Base-by-base conservation (phyloP, 345 rosid species). In the Leavenworthia alabamica region DNA sequence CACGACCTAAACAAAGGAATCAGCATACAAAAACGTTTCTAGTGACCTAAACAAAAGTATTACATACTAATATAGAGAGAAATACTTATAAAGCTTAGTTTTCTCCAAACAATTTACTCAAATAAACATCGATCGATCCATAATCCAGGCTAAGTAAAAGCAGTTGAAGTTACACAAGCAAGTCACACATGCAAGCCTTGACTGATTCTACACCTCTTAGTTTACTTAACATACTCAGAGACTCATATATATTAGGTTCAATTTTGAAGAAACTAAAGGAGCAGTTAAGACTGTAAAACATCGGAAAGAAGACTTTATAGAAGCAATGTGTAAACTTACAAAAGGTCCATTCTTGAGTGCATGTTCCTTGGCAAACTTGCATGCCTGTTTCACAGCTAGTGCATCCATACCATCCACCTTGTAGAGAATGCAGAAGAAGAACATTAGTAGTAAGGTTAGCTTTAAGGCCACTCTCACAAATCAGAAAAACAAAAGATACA, bases 341-440 rank as follows among this genome's bases (percentile, higher is more conserved):
- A 93, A 80, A 44, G 99, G 99, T 56, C 97, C 97, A 79, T 88
- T 89, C 83, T 87, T 89, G 69, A 87, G 75, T 5, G 80, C 95
- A 74, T 82, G 82, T 74, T 87, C 97, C 80, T 93, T 93, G 9
- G 99, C 97, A 64, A 87, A 89, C 73, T 77, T 82, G 82, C 99
- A 93, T 4, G 96, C 99, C 72, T 93, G 97, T 59, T 93, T 93
- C 72, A 93, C 99, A 62, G 97, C 97, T 55, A 93, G 61, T 24
- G 69, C 94, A 82, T 93, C 99, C 99, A 93, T 93, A 49, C 97
- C 99, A 71, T 93, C 99, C 53, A 93, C 97, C 97, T 89, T 70
- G 0, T 3, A 32, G 14, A 71, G 40, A 41, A 41, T 19, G 17
- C 65, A 49, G 6, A 40, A 12, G 14, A 29, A 28, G 33, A n/a